Percentiles rank a stretch among this genome's conserved stretches.
phyloP scores from a whole-genome alignment of 1,284 basidiomycete species.

The Naganishia liquefaciens region DNA sequence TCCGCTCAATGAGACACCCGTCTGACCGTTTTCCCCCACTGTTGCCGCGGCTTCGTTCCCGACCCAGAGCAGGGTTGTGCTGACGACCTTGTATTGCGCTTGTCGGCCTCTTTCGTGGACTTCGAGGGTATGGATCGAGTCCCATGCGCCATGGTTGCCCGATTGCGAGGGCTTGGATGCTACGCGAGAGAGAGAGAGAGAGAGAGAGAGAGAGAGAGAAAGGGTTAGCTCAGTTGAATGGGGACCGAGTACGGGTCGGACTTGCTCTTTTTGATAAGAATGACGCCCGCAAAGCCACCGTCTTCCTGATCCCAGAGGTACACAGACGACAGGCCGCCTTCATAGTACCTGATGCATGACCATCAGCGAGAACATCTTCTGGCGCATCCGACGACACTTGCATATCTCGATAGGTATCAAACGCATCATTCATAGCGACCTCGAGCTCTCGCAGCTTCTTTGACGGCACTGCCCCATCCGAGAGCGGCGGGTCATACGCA shows the following conservation, averaged over 20 bases:
- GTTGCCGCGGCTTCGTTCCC: constrained; percentile 59
- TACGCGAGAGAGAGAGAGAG: neutral
- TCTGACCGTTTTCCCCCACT: constrained; percentile 51
- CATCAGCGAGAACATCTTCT: neutral
- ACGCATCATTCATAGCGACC: constrained; percentile 89
- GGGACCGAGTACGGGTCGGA: constrained; percentile 32
- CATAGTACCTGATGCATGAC: constrained; percentile 75
- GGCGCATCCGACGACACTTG: constrained; percentile 49
- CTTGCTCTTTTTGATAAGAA: constrained; percentile 92
- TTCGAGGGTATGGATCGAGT: constrained; percentile 98
- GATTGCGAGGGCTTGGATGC: constrained; percentile 35
- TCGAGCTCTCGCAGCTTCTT: constrained; percentile 86
- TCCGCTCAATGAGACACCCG: constrained; percentile 76
- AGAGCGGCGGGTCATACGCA: constrained; percentile 77
- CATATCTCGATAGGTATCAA: constrained; percentile 97
- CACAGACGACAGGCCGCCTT: constrained; percentile 94
- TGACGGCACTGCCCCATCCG: constrained; percentile 83
- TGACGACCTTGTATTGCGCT: constrained; percentile 95
- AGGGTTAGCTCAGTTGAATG: neutral
- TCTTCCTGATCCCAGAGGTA: constrained; percentile 99
- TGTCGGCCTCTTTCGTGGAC: constrained; percentile 82
- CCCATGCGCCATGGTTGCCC: constrained; percentile 72
- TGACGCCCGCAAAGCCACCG: constrained; percentile 87
- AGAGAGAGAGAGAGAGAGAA: too few species aligned
- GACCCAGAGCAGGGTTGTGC: constrained; percentile 95